Evolutionary conservation across 768 basidiomycete species (phyloP).

Genomic region (Trametes punicea): DNA sequence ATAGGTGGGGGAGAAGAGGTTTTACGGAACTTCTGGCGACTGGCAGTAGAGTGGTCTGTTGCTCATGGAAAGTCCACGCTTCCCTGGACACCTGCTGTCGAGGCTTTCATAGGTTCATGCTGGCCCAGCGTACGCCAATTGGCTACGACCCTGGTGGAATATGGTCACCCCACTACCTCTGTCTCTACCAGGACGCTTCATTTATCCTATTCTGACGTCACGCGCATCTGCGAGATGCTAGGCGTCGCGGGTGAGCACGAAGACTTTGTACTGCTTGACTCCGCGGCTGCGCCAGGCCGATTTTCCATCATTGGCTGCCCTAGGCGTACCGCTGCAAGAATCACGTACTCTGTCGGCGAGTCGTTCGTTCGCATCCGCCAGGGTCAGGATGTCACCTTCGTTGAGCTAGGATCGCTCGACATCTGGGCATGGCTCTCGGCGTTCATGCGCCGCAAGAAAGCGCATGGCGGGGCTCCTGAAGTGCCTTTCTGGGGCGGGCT

Average conservation of each 20-base stretch:
- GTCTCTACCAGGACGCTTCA: slow-evolving; percentile 41
- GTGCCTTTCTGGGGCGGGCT: slow-evolving; percentile 85
- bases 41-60: slow-evolving; percentile 57
- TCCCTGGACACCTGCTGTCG: slow-evolving; percentile 41
- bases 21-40: slow-evolving; percentile 68
- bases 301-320: slow-evolving; percentile 70
- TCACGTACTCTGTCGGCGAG: slow-evolving; percentile 57
- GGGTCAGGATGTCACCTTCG: slow-evolving; percentile 33
- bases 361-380: slow-evolving; percentile 42
- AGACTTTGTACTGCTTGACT: slow-evolving; percentile 74
- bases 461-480: slow-evolving; percentile 44
- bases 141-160: neutral
- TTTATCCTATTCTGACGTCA: slow-evolving; percentile 40
- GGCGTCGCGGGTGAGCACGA: slow-evolving; percentile 54
- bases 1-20: slow-evolving; percentile 65
- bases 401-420: slow-evolving; percentile 47
- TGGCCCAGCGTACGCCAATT: slow-evolving; percentile 50
- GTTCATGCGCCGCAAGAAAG: slow-evolving; percentile 60
- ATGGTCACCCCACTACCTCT: slow-evolving; percentile 24
- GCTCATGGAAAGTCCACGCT: slow-evolving; percentile 34
- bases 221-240: slow-evolving; percentile 57
- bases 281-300: slow-evolving; percentile 70
- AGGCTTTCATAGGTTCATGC: slow-evolving; percentile 41
- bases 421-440: slow-evolving; percentile 73
- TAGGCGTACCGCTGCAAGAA: slow-evolving; percentile 48